Base-by-base conservation (phyloP, 1,139 yeast genomes). In the Blastobotrys arbuscula region DNA sequence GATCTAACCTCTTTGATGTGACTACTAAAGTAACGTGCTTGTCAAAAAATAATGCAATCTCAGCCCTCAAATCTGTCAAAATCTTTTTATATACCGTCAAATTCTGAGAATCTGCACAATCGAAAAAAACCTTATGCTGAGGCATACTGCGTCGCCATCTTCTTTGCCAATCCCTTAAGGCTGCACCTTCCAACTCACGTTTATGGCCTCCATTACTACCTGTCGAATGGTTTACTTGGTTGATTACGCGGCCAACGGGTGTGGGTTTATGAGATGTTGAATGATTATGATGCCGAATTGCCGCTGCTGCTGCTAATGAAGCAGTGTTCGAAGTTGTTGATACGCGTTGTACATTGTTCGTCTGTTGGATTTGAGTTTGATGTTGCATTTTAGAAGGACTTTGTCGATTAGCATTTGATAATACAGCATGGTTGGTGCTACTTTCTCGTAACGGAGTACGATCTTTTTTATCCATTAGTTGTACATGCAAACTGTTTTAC, bases 81-180 rank as follows among this genome's bases (percentile, higher is more conserved):
- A 61, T 58, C 13, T 59, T 75, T 68, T 60, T 77, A 74, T 61
- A 78, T 73, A 58, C 80, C 80, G 53, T 75, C 64, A 61, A 71
- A 64, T 56, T 73, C 74, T 37, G 61, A 51, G 45, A 72, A 41
- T 88, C 95, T 51, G 80, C 75, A 34, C 79, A 76, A 65, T 89
- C 97, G 63, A 90, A 88, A 65, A 86, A 92, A 19, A 88, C 84
- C 26, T 78, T 78, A 28, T 90, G 78, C 50, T 76, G 80, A 42
- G 76, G 76, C 85, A 90, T 82, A 55, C 87, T 85, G 52, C 75
- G 74, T 48, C 81, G 74, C 96, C 97, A 90, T 50, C 83, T 81
- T 45, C 74, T 74, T 61, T 86, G 90, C 97, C 97, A 90, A 56
- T 56, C 61, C 23, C 48, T 54, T 44, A 58, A 53, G 23, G 51